Evolutionary conservation across 257 asterid species (phyloP).

Genomic region (Prunella vulgaris): DNA sequence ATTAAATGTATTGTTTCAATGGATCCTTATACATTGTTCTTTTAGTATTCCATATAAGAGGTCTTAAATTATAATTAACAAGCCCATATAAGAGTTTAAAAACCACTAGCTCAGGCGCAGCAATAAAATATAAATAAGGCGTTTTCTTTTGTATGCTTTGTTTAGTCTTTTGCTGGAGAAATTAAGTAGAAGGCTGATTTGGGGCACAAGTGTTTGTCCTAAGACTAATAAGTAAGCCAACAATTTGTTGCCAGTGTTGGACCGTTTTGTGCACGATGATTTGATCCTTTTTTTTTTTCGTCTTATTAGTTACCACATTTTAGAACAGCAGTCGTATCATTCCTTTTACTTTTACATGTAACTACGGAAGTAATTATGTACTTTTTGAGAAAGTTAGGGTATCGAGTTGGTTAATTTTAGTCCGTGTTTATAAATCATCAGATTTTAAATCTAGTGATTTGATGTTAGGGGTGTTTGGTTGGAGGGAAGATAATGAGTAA

Average conservation of each 20-base stretch:
- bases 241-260: not conserved
- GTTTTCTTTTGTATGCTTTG: not conserved
- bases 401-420: no score
- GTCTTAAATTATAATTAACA: not conserved
- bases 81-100: not conserved
- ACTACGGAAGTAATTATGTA: no score
- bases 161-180: not conserved
- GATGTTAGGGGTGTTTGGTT: no score
- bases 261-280: not conserved
- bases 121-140: not conserved
- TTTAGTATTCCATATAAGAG: not conserved
- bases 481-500: no score
- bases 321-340: not conserved
- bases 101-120: not conserved
- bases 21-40: not conserved
- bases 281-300: not conserved
- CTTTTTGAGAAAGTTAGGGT: no score
- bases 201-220: not conserved
- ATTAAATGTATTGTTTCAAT: not conserved
- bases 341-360: not conserved
- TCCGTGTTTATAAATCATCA: no score
- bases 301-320: not conserved
- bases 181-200: not conserved
- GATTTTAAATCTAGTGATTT: no score
- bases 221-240: not conserved